Percentiles rank a stretch among this genome's conserved stretches.
Evolutionary conservation across 2,329 filamentous ascomycete genomes (phyloP).

Genomic region (Dactylellina parvicollis): DNA sequence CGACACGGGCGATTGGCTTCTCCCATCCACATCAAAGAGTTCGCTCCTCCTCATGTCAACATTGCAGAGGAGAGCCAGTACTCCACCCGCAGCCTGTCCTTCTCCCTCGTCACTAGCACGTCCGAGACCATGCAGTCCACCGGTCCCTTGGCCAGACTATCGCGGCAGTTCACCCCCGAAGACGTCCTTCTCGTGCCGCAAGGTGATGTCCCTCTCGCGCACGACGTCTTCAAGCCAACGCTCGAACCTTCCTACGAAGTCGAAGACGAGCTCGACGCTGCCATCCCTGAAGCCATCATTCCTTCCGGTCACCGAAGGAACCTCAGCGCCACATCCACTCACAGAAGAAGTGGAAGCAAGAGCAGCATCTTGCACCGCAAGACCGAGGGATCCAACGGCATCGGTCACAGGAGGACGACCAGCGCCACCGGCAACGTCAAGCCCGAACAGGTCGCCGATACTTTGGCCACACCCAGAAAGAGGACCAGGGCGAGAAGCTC

Average conservation of each 20-base stretch:
- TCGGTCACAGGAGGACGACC: conserved; percentile 46
- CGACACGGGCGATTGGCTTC: conserved; percentile 51
- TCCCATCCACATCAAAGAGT: conserved; percentile 59
- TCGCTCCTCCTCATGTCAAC: conserved; percentile 59
- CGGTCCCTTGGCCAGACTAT: conserved; percentile 64
- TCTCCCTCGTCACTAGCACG: conserved; percentile 72
- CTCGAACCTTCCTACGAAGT: conserved; percentile 46
- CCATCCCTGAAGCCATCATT: conserved; percentile 24
- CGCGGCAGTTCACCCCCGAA: conserved; percentile 30
- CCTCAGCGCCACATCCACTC: conserved; percentile 37
- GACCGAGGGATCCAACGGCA: conserved; percentile 41
- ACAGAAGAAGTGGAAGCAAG: conserved; percentile 49
- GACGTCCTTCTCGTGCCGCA: conserved; percentile 22
- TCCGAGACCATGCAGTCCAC: conserved; percentile 73
- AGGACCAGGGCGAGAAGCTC: conserved; percentile 44
- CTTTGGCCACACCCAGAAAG: conserved; percentile 43
- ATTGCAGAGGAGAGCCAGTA: conserved; percentile 51
- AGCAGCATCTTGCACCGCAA: conserved; percentile 48
- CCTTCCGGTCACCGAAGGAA: conserved; percentile 35
- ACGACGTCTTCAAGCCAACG: conserved; percentile 51
- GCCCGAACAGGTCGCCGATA: conserved; percentile 35
- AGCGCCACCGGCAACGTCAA: conserved; percentile 34
- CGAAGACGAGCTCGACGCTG: conserved; percentile 38
- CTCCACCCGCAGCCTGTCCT: conserved; percentile 70
- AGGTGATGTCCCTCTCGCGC: conserved; percentile 40